Evolutionary conservation across 768 basidiomycete species (phyloP).

Genomic region (Macrolepiota fuliginosa): DNA sequence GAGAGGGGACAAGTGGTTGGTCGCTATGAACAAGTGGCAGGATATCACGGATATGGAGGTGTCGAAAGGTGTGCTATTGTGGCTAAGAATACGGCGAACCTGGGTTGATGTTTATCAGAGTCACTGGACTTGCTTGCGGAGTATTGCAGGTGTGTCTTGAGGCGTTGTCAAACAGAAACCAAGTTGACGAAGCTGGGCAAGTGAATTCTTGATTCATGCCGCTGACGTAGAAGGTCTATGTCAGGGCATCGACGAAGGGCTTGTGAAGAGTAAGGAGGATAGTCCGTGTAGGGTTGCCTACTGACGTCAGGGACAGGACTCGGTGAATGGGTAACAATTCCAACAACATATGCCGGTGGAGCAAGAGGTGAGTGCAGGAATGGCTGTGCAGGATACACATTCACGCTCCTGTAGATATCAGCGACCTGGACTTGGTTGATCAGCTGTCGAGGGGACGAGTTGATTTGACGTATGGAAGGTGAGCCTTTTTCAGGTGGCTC

Average conservation of each 20-base stretch:
- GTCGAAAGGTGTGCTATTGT: constrained; percentile 53
- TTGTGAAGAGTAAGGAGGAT: constrained; percentile 66
- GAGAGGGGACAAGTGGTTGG: constrained; percentile 75
- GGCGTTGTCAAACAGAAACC: neutral
- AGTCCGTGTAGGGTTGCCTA: neutral
- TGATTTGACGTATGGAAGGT: constrained; percentile 87
- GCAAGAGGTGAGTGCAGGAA: constrained; percentile 65
- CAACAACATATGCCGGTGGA: constrained; percentile 96
- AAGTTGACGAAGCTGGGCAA: constrained; percentile 25
- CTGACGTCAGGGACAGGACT: constrained; percentile 51
- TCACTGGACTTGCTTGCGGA: constrained; percentile 72
- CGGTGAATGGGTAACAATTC: constrained; percentile 88
- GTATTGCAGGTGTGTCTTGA: constrained; percentile 70
- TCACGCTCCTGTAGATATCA: constrained; percentile 49
- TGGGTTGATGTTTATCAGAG: constrained; percentile 40
- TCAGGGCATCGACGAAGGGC: constrained; percentile 89
- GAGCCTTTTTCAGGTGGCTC: neutral
- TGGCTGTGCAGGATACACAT: neutral
- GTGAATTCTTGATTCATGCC: constrained; percentile 94
- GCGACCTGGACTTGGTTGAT: constrained; percentile 81
- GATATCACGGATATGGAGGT: constrained; percentile 94
- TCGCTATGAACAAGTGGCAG: constrained; percentile 99
- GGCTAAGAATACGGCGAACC: neutral
- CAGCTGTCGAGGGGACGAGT: constrained; percentile 78
- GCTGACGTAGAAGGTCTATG: constrained; percentile 99